A percentile compares a stretch with the other conserved stretches of the same genome.
Evolutionary conservation across 768 basidiomycete genomes (phyloP).

Genomic region (Boletus sensibilis): DNA sequence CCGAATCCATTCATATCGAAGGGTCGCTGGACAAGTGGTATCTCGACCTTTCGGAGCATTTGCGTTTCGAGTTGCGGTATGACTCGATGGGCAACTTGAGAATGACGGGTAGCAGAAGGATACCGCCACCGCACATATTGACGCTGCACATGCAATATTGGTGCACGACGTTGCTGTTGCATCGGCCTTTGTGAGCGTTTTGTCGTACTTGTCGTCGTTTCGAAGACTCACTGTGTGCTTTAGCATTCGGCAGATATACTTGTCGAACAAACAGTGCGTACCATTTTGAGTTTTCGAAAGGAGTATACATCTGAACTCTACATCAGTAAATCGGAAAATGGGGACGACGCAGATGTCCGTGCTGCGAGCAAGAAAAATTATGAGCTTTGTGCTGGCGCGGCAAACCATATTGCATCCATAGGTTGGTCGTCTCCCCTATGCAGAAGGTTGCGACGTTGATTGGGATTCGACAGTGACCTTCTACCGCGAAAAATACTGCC

Average conservation of each 20-base stretch:
- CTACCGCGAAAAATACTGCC: slow-evolving; percentile 62
- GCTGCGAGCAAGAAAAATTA: slow-evolving; percentile 61
- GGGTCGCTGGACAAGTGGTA: slow-evolving; percentile 72
- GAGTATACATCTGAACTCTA: neutral
- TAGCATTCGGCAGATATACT: slow-evolving; percentile 29
- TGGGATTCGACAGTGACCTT: slow-evolving; percentile 41
- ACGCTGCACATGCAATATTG: slow-evolving; percentile 86
- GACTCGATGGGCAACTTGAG: slow-evolving; percentile 34
- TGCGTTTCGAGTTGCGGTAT: slow-evolving; percentile 57
- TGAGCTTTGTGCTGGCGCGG: slow-evolving; percentile 71
- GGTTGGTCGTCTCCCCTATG: slow-evolving; percentile 36
- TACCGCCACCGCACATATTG: slow-evolving; percentile 62
- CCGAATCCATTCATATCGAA: slow-evolving; percentile 58
- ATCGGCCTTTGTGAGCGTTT: slow-evolving; percentile 71
- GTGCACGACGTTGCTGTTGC: slow-evolving; percentile 72
- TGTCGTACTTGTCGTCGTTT: neutral
- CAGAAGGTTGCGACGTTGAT: neutral
- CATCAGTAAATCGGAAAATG: slow-evolving; percentile 36
- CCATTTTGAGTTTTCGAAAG: neutral
- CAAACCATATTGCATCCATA: slow-evolving; percentile 75
- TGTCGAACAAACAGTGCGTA: slow-evolving; percentile 40
- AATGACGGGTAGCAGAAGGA: slow-evolving; percentile 23
- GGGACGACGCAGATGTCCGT: slow-evolving; percentile 53
- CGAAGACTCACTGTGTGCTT: slow-evolving; percentile 2
- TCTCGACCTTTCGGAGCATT: slow-evolving; percentile 63